phyloP scores from a whole-genome alignment of 2,329 filamentous ascomycete genomes.

The Trichoderma semiorbis region DNA sequence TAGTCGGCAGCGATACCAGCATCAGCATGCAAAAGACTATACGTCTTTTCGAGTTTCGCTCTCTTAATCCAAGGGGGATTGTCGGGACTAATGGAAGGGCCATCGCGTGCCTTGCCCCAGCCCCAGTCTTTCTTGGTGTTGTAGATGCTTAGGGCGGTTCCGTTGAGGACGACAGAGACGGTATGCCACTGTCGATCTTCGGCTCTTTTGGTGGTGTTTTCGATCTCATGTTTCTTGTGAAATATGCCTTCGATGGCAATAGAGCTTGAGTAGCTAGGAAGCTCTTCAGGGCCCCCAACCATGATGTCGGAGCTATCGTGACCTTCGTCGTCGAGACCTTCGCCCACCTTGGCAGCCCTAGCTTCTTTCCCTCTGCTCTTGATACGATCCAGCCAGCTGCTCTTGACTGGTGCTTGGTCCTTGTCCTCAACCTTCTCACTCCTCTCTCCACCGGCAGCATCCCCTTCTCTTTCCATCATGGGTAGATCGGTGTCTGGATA shows the following conservation, averaged over 20 bases:
- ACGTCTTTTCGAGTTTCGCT: slow-evolving; percentile 60
- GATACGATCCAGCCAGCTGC: slow-evolving; percentile 10
- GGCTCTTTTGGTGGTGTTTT: slow-evolving; percentile 60
- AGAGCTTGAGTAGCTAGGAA: slow-evolving; percentile 57
- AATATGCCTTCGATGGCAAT: slow-evolving; percentile 56
- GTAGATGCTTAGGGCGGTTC: slow-evolving; percentile 66
- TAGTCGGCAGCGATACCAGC: slow-evolving; percentile 72
- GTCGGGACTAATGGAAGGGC: slow-evolving; percentile 47
- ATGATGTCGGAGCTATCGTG: not conserved
- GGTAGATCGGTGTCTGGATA: slow-evolving; percentile 34
- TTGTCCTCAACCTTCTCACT: not conserved
- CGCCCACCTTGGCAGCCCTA: not conserved
- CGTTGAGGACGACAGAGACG: slow-evolving; percentile 61
- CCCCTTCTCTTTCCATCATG: slow-evolving; percentile 24
- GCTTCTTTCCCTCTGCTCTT: slow-evolving; percentile 16
- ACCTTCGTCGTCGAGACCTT: not conserved
- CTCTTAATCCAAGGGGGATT: slow-evolving; percentile 50
- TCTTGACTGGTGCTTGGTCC: not conserved
- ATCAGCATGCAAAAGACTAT: slow-evolving; percentile 71
- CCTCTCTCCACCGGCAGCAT: slow-evolving; percentile 21
- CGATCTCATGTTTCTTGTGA: slow-evolving; percentile 62
- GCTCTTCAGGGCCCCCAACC: slow-evolving; percentile 6
- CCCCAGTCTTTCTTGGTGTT: slow-evolving; percentile 57
- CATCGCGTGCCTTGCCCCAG: slow-evolving; percentile 47
- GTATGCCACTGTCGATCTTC: slow-evolving; percentile 62